These are phyloP conservation scores for Penicillium alfredii DNA, from an alignment of 495 filamentous ascomycete species.

Conservation along the genomic window DNA sequence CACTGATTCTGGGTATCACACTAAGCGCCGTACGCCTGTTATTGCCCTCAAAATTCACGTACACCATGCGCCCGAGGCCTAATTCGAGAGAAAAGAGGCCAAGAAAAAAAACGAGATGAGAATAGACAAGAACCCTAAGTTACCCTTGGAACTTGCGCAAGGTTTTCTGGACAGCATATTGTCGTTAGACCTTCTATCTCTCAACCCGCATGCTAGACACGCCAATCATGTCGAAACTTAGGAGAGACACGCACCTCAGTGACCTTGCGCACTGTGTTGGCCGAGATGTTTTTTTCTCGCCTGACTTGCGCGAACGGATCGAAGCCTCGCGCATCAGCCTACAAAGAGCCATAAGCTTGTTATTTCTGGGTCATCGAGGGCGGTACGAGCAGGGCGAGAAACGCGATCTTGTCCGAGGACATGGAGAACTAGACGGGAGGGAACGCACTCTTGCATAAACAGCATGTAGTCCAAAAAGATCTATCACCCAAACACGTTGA, in stretches of 20 bases:
- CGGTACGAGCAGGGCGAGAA: too few relatives aligned
- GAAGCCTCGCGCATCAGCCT: constrained; percentile 82
- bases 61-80: too few relatives aligned
- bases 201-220: too few relatives aligned
- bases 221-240: too few relatives aligned
- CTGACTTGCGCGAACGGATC: constrained; percentile 66
- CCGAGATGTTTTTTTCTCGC: constrained; percentile 67
- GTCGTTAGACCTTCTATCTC: too few relatives aligned
- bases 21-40: too few relatives aligned
- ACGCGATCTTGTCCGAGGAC: too few relatives aligned
- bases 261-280: constrained; percentile 68
- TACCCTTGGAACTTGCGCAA: constrained; percentile 75
- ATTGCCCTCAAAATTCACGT: too few relatives aligned
- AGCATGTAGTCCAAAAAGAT: constrained; percentile 86
- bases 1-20: too few relatives aligned
- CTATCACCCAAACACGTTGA: constrained; percentile 36
- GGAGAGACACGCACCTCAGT: constrained; percentile 62
- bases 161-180: constrained; percentile 50
- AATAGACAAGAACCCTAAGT: too few relatives aligned
- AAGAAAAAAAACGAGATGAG: too few relatives aligned
- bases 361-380: not conserved
- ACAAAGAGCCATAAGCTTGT: constrained; percentile 3
- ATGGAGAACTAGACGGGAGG: not conserved
- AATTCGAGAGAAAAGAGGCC: too few relatives aligned
- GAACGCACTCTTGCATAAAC: constrained; percentile 76